Conservation (phyloP, 1,139 yeast genomes). For the Lodderomyces oxycetoniae region DNA sequence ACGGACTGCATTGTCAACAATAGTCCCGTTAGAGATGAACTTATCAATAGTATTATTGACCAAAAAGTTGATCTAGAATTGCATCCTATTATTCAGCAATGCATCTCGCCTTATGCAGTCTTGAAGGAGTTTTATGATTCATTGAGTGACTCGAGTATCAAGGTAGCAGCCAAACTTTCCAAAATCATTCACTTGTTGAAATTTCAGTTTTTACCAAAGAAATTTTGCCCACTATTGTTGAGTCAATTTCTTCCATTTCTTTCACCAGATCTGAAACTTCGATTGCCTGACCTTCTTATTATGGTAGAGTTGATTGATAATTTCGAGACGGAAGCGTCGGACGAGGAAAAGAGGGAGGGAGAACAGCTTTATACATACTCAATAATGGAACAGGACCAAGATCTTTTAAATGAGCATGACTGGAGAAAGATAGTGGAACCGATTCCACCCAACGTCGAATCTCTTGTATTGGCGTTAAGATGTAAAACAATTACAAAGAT, state of each 20-base stretch:
- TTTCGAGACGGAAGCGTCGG: conserved; percentile 32
- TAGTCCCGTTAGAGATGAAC: conserved; percentile 49
- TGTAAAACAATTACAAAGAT: conserved; percentile 31
- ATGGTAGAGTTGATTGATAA: conserved; percentile 47
- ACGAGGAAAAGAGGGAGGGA: conserved; percentile 26
- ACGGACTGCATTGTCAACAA: conserved; percentile 57
- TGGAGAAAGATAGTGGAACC: conserved; percentile 35
- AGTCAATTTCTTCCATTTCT: conserved; percentile 48
- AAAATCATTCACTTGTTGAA: conserved; percentile 50
- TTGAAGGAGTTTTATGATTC: conserved; percentile 46
- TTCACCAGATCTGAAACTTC: conserved; percentile 21
- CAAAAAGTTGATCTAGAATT: conserved; percentile 36
- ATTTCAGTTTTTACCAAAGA: conserved; percentile 62
- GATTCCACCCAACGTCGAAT: too few species aligned
- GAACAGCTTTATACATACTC: conserved; percentile 31
- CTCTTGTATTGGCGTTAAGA: too few species aligned
- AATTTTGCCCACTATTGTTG: conserved; percentile 48
- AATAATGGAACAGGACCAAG: conserved; percentile 21
- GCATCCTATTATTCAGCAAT: conserved; percentile 59
- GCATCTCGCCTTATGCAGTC: conserved; percentile 71
- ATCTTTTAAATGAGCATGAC: conserved; percentile 19
- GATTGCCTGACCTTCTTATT: conserved; percentile 42
- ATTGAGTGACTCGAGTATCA: conserved; percentile 16
- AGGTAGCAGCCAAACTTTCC: conserved; percentile 14
- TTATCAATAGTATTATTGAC: conserved; percentile 50